Evolutionary conservation across 2,329 filamentous ascomycete genomes (phyloP).

Genomic region (Colletotrichum paranaense): DNA sequence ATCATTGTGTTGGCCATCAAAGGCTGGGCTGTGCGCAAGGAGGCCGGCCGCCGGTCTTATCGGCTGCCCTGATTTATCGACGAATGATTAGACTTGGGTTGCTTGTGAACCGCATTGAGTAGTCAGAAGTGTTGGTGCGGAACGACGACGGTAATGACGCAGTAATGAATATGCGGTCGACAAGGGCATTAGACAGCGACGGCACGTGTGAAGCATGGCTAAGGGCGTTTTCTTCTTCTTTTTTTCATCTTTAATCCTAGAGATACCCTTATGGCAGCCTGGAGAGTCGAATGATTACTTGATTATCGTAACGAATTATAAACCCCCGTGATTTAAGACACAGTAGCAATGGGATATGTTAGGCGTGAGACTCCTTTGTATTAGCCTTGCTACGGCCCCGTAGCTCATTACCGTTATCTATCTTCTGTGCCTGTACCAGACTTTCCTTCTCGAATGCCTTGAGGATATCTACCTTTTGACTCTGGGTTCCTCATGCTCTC

Average conservation of each 20-base stretch:
- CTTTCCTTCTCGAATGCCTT: background rate
- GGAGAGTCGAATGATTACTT: too few relatives aligned
- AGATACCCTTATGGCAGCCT: constrained; percentile 21
- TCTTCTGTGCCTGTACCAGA: background rate
- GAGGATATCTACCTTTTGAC: background rate
- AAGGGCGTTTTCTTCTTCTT: background rate
- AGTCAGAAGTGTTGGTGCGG: background rate
- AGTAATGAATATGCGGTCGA: background rate
- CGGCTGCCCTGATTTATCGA: background rate
- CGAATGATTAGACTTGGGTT: background rate
- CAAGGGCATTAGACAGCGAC: background rate
- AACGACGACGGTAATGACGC: background rate
- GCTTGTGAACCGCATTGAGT: background rate
- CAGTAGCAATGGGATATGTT: background rate
- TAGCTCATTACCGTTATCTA: background rate
- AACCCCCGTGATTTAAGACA: background rate
- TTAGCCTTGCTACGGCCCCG: background rate
- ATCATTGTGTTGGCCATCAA: constrained; percentile 84
- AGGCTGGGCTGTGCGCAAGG: constrained; percentile 78
- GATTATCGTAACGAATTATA: too few relatives aligned
- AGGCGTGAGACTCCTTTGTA: background rate
- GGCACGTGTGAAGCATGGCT: background rate
- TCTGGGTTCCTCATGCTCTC: background rate
- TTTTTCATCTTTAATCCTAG: background rate
- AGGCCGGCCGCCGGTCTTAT: constrained; percentile 41